Base-by-base conservation (phyloP, 495 filamentous ascomycete genomes). In the Podospora anserina region DNA sequence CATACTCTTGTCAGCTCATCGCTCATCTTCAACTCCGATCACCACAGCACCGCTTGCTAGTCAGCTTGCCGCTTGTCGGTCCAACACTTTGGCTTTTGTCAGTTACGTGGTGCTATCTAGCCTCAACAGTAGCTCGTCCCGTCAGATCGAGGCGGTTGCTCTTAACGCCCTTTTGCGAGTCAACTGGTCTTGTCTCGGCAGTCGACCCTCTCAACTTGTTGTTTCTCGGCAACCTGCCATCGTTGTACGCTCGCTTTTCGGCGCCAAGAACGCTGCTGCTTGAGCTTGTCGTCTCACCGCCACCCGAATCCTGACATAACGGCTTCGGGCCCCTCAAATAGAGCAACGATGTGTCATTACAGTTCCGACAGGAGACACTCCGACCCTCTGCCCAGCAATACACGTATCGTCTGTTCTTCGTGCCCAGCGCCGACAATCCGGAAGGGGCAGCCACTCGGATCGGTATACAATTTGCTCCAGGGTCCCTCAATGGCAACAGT, bases 401-500 rank as follows among this genome's bases (percentile, higher is more conserved):
- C 39, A 49, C 39, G 39, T 49, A 49, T 49, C 13, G 39, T 49
- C 39, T 49, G 9, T 49, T 49, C 39, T 49, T 13, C 39, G 39
- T 49, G 39, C 39, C 39, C 39, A 49, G 39, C 39, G 39, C 39
- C 39, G 39, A 49, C 39, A 49, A 11, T 49, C 39, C 39, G 39
- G 39, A 13, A 49, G 39, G 39, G 9, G 15, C 15, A 49, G 39
- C 39, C 39, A 49, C 39, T 49, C 39, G 39, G 39, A 49, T 49
- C 39, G 39, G 39, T 11, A 49, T 11, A 49, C 13, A 16, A 16
- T 11, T 49, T 49, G 9, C 39, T 19, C 55, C 23, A 20, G 55
- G 55, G 18, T 58, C 55, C 34, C 68, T 65, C 49, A 27, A 26
- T 69, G 5, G 49, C 62, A 34, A 64, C 61, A 63, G 69, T 71